Percentiles rank a stretch among this genome's conserved stretches.
Conservation (phyloP, 2,329 filamentous ascomycete genomes). For the Sporothrix brunneoviolacea region DNA sequence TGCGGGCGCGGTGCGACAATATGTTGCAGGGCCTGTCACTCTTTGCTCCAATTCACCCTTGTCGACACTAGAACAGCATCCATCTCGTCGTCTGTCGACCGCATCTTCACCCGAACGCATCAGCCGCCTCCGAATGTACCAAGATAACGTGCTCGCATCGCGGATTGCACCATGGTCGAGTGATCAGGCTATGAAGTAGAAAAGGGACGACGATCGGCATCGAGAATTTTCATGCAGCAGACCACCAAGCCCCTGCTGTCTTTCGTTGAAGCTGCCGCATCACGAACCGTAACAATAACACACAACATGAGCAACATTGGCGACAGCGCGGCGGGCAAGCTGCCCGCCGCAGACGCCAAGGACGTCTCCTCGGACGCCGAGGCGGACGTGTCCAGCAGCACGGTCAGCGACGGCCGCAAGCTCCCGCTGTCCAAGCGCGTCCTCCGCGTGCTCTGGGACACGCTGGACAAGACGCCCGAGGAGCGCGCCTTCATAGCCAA, state of each 20-base stretch:
- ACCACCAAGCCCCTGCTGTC: too few species aligned
- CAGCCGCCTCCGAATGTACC: neutral
- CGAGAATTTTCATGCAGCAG: too few species aligned
- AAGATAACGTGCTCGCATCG: conserved; percentile 2
- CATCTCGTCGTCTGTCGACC: neutral
- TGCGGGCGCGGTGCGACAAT: too few species aligned
- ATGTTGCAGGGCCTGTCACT: too few species aligned
- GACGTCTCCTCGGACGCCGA: neutral
- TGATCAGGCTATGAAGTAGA: neutral
- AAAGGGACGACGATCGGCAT: conserved; percentile 1
- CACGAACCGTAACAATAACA: too few species aligned
- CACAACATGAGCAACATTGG: too few species aligned
- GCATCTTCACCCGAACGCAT: neutral
- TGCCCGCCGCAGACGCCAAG: neutral
- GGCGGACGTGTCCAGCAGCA: too few species aligned
- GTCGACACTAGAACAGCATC: too few species aligned
- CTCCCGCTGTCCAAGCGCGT: conserved; percentile 15
- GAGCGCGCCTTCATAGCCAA: conserved; percentile 28
- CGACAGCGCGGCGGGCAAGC: conserved; percentile 1
- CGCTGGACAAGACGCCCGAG: conserved; percentile 27
- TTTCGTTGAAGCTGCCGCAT: too few species aligned
- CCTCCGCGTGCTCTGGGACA: conserved; percentile 26
- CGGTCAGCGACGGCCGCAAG: too few species aligned
- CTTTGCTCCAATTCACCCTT: too few species aligned
- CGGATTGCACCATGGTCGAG: neutral